phyloP scores from a whole-genome alignment of 305 asterid genomes.

The Galium porrigens region DNA sequence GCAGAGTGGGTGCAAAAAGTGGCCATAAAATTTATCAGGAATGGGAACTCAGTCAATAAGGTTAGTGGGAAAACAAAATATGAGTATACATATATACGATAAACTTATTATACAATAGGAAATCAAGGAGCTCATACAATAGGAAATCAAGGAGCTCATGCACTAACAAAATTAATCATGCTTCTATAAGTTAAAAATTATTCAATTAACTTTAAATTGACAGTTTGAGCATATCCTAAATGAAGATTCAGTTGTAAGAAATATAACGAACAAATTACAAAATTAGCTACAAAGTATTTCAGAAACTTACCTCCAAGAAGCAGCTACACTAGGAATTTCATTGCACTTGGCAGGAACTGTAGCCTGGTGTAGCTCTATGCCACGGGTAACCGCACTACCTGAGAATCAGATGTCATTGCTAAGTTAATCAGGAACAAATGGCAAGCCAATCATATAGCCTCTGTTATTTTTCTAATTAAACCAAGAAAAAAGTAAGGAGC shows the following conservation, averaged over 20 bases:
- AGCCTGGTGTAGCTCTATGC: background rate
- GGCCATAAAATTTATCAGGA: background rate
- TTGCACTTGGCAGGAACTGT: background rate
- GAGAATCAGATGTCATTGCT: background rate
- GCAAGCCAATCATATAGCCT: background rate
- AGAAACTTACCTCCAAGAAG: conserved; percentile 13
- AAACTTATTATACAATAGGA: no score
- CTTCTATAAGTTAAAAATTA: background rate
- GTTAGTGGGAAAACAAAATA: no score
- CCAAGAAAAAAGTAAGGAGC: background rate
- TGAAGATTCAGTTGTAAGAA: background rate
- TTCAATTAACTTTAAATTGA: background rate
- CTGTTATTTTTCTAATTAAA: background rate
- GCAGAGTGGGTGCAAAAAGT: background rate
- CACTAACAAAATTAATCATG: background rate
- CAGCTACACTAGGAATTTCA: background rate
- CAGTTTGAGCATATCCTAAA: background rate
- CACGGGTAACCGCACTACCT: background rate
- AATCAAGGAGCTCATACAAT: background rate
- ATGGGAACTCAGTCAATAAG: background rate
- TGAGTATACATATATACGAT: no score
- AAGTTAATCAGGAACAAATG: background rate
- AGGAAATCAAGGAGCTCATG: background rate
- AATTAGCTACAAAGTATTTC: background rate
- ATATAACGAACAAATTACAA: background rate